These are phyloP conservation scores for Suhomyces panamericanus DNA, from an alignment of 1,139 yeast genomes.

Conservation along the genomic window DNA sequence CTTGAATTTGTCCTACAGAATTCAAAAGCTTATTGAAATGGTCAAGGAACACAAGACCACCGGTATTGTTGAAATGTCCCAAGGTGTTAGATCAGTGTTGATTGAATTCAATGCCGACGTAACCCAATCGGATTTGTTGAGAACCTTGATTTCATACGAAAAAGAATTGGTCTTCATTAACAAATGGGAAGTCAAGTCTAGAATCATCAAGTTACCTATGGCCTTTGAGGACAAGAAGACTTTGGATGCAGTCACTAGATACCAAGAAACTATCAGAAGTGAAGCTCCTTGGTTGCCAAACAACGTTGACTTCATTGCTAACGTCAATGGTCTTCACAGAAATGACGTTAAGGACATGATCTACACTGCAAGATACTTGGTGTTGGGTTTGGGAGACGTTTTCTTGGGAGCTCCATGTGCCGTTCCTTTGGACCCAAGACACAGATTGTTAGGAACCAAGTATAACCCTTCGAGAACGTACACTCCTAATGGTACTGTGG, in stretches of 20 bases:
- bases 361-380: conserved; percentile 86
- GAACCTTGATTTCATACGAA: conserved; percentile 71
- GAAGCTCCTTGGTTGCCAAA: conserved; percentile 98
- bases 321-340: conserved; percentile 78
- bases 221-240: conserved; percentile 93
- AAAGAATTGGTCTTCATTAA: conserved; percentile 68
- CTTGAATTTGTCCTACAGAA: conserved; percentile 79
- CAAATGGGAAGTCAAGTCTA: conserved; percentile 83
- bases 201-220: conserved; percentile 85
- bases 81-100: conserved; percentile 92
- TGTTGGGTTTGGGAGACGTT: conserved; percentile 94
- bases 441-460: conserved; percentile 86
- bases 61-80: conserved; percentile 94
- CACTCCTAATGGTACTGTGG: conserved; percentile 96
- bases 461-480: conserved; percentile 95
- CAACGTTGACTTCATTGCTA: conserved; percentile 91
- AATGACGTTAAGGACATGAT: conserved; percentile 77
- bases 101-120: conserved; percentile 75
- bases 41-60: conserved; percentile 62
- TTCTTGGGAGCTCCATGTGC: conserved; percentile 98
- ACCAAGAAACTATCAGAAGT: conserved; percentile 88
- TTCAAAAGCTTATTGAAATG: conserved; percentile 75
- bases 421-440: conserved; percentile 95
- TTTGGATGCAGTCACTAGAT: conserved; percentile 83
- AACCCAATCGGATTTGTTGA: conserved; percentile 60